Base-by-base conservation (phyloP, 2,329 filamentous ascomycete species). In the Nemania sp. region DNA sequence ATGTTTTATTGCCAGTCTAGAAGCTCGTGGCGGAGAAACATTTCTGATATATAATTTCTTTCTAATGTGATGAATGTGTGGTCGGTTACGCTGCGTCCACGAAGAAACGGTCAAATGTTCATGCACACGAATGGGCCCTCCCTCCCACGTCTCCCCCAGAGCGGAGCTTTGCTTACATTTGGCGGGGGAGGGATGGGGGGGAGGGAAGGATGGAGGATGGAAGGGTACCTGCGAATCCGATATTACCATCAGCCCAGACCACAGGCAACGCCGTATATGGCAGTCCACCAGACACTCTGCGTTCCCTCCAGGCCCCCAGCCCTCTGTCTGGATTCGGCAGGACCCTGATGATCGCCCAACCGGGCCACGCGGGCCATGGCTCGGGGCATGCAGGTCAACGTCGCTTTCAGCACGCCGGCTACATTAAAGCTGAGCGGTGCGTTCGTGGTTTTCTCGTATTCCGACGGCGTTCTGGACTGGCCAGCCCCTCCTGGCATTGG, bases 1-100 rank as follows among this genome's bases (percentile, higher is more conserved):
- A 63, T 65, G 46, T 51, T 57, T 42, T 63, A 63, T 63, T 63
- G 63, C 25, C 25, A 63, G 47, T 60, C 63, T 59, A 59, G 59
- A 58, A 40, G 51, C 55, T 34, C 48, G 17, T 51, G 15, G 47
- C 37, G 35, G 37, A 17, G 20, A 13, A 21, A 17, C 5, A 11
- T 20, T 34, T 46, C n/a, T 21, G 15, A 20, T 39, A 39, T 3
- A 51, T 32, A 46, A 51, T 35, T 4, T 50, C 54, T n/a, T 43
- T n/a, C 42, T 12, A 54, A 45, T 43, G 25, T 29, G 7, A n/a
- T n/a, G n/a, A n/a, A n/a, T n/a, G 25, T 40, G 35, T 35, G 29
- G 5, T 34, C 52, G 46, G 54, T n/a, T 35, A 18, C 35, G 50
- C 32, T 17, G 17, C 13, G 29, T 11, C 13, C 40, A 20, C n/a